Conservation (phyloP, 2,329 filamentous ascomycete genomes). For the Ophiostoma tasmaniense region DNA sequence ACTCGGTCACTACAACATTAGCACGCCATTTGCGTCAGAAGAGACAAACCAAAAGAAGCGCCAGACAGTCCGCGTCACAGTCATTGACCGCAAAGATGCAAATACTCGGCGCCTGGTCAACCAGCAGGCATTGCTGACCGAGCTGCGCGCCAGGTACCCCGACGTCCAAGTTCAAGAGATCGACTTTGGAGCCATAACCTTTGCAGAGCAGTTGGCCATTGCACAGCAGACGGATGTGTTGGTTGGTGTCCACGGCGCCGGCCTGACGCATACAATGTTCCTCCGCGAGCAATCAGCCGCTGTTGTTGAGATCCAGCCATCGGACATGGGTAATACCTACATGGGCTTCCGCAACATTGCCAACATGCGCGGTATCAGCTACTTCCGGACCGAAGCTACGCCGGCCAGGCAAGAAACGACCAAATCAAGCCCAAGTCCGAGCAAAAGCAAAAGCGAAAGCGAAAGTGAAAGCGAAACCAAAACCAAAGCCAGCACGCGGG, state of each 20-base stretch:
- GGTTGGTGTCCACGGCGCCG: constrained; percentile 36
- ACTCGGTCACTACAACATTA: constrained; percentile 25
- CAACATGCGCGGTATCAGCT: constrained; percentile 29
- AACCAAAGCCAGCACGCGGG: not conserved
- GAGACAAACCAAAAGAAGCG: not conserved
- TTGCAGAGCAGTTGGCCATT: constrained; percentile 30
- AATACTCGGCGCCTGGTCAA: constrained; percentile 26
- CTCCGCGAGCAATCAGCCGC: constrained; percentile 27
- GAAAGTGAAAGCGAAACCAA: no score
- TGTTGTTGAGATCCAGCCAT: constrained; percentile 36
- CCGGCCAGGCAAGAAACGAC: not conserved
- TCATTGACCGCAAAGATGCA: constrained; percentile 28
- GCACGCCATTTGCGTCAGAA: not conserved
- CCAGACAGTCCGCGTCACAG: constrained; percentile 26
- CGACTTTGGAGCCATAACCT: constrained; percentile 31
- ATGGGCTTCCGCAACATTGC: constrained; percentile 37
- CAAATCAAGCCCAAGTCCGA: not conserved
- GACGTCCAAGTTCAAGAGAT: constrained; percentile 28
- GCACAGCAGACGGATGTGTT: constrained; percentile 33
- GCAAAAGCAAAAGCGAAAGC: no score
- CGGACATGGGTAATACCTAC: constrained; percentile 26
- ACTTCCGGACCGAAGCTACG: constrained; percentile 31
- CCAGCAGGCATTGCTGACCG: constrained; percentile 25
- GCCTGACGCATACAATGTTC: constrained; percentile 36
- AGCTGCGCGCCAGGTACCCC: constrained; percentile 23